Evolutionary conservation across 345 rosid species (phyloP).

Genomic region (Eucalyptus pauciflora): DNA sequence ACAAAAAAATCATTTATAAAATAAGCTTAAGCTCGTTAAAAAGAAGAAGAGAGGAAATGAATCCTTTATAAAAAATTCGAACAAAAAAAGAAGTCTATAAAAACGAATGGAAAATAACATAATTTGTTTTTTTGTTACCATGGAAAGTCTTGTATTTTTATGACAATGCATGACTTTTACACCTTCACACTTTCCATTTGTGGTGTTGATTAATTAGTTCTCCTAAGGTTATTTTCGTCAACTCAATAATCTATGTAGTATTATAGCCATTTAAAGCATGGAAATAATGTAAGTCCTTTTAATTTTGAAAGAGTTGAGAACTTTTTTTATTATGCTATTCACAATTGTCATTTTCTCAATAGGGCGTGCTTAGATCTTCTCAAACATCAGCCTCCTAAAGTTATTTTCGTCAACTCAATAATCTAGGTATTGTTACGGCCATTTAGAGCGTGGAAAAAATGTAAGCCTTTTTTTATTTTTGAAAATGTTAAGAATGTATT

Average conservation of each 20-base stretch:
- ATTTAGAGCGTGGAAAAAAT: accelerated
- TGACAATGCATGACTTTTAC: too few relatives aligned
- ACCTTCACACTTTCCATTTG: too few relatives aligned
- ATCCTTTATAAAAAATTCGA: not conserved
- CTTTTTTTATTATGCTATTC: not conserved
- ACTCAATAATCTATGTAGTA: not conserved
- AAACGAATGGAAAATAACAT: not conserved
- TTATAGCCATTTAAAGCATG: not conserved
- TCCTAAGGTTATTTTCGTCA: not conserved
- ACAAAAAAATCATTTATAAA: too few relatives aligned
- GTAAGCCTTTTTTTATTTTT: too few relatives aligned
- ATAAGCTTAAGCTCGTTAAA: not conserved
- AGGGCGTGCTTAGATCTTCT: not conserved
- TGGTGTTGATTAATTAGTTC: not conserved
- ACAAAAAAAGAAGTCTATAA: not conserved
- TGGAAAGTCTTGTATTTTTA: not conserved
- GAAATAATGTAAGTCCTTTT: not conserved
- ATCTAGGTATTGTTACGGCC: too few relatives aligned
- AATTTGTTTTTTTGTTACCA: too few relatives aligned
- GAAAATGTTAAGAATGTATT: too few relatives aligned
- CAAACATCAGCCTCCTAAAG: not conserved
- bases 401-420: too few relatives aligned
- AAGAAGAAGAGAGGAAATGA: not conserved
- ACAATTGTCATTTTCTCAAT: not conserved
- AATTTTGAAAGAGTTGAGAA: not conserved